Base-by-base conservation (phyloP, 805 yeast species). In the Kazachstania africana region DNA sequence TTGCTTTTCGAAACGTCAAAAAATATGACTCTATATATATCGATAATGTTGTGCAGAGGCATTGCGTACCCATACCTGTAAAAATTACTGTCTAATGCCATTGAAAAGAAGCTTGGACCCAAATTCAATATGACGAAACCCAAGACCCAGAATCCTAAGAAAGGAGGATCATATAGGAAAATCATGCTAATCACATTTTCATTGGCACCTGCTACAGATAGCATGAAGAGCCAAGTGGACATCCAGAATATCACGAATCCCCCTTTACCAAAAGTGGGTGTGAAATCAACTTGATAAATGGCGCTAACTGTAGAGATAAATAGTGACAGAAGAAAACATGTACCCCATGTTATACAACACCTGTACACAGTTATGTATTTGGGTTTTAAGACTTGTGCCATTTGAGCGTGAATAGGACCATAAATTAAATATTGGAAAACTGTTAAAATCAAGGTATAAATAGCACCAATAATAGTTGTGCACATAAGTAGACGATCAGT, bases 231-330 rank as follows among this genome's bases (percentile, higher is more conserved):
- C 47, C 58, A 81, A 5, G 74, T 63, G 17, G 74, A 40, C 69
- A 76, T 64, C 91, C 91, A 81, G 39, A 68, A 68, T 1, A 80
- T 75, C 24, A 81, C 66, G 52, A 80, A 80, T 0, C 93, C 93
- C 4, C 74, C 70, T 24, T 55, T 62, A 2, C 82, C 84, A 59
- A 71, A 79, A 0, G 81, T 53, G 2, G 33, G 43, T 12, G 69
- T 63, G 48, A 75, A 68, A 42, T 71, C 69, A 21, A 77, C 65
- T 44, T 78, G 83, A 61, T 72, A 75, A 2, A 81, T 81, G 16
- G 78, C 68, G 20, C 80, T 66, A 4, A 80, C 71, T 20, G 72
- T 54, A 16, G 75, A 63, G 43, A 68, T 70, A 30, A 70, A 67
- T 25, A 80, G 55, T 17, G 84, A 70, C 16, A 78, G 43, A 14